Percentiles rank a stretch among this genome's conserved stretches.
Conservation (phyloP, 1,139 yeast species). For the Candida albicans region DNA sequence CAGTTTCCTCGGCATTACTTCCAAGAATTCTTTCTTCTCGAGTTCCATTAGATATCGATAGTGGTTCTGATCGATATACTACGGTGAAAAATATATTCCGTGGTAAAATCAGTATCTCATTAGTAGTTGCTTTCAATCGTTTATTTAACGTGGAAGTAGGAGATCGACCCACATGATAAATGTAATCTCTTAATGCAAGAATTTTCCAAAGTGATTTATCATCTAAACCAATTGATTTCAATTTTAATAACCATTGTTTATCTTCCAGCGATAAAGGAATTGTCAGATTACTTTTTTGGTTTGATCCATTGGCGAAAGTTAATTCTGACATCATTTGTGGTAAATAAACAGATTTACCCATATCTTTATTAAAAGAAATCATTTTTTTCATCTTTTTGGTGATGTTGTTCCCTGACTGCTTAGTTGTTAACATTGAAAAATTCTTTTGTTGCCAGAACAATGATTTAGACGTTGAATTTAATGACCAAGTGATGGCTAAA, state of each 20-base stretch:
- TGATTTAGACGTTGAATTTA: constrained; percentile 59
- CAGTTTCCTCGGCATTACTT: constrained; percentile 15
- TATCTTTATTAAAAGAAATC: constrained; percentile 27
- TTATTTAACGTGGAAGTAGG: neutral
- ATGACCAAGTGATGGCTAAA: constrained; percentile 70
- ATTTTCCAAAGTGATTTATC: constrained; percentile 84
- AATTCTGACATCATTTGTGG: constrained; percentile 23
- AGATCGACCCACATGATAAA: constrained; percentile 54
- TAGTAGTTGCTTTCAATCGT: constrained; percentile 1
- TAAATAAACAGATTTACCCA: constrained; percentile 44
- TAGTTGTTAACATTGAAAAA: constrained; percentile 12
- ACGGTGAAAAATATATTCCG: constrained; percentile 69
- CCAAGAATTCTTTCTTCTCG: constrained; percentile 14
- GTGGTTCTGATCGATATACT: constrained; percentile 44
- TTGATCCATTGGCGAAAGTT: constrained; percentile 17
- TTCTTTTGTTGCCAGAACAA: constrained; percentile 62
- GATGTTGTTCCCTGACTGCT: constrained; percentile 6
- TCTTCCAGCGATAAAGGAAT: constrained; percentile 60
- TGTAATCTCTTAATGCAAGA: constrained; percentile 64
- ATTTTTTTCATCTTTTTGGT: constrained; percentile 6
- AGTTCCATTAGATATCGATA: neutral
- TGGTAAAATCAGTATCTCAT: constrained; percentile 32
- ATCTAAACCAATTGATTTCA: constrained; percentile 68
- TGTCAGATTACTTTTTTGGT: constrained; percentile 4
- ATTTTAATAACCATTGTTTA: constrained; percentile 67